phyloP scores from a whole-genome alignment of 2,329 filamentous ascomycete species.

The Cordyceps cateniannulata region DNA sequence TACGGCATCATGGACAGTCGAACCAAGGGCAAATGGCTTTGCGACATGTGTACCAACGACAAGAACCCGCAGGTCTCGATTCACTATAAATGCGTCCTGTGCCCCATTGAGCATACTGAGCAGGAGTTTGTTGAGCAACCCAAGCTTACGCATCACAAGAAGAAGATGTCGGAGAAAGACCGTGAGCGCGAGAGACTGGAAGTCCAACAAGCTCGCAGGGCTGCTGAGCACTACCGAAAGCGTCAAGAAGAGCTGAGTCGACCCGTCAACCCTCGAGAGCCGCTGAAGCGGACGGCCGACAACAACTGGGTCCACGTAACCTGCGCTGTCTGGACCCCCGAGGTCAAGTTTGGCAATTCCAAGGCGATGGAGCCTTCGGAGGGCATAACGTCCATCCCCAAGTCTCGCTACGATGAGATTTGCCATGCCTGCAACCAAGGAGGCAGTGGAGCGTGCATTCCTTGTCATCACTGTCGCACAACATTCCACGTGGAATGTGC shows the following conservation, averaged over 20 bases:
- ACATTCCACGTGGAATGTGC: slow-evolving; percentile 84
- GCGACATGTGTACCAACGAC: slow-evolving; percentile 94
- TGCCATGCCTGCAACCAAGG: slow-evolving; percentile 80
- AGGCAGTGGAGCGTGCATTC: slow-evolving; percentile 66
- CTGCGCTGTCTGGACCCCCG: slow-evolving; percentile 85
- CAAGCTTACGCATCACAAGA: slow-evolving; percentile 52
- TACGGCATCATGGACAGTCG: slow-evolving; percentile 77
- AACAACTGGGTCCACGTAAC: slow-evolving; percentile 98
- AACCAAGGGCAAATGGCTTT: slow-evolving; percentile 76
- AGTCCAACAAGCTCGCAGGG: slow-evolving; percentile 73
- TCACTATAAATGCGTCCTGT: slow-evolving; percentile 87
- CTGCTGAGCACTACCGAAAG: slow-evolving; percentile 74
- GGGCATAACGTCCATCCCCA: slow-evolving; percentile 77
- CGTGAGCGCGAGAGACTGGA: slow-evolving; percentile 82
- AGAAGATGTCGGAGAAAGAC: slow-evolving; percentile 85
- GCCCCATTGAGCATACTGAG: slow-evolving; percentile 73
- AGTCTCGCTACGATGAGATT: slow-evolving; percentile 63
- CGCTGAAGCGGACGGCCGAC: slow-evolving; percentile 86
- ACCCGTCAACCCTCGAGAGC: slow-evolving; percentile 77
- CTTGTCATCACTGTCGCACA: slow-evolving; percentile 67
- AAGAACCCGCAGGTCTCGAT: slow-evolving; percentile 90
- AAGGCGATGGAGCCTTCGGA: slow-evolving; percentile 79
- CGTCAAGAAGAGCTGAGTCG: slow-evolving; percentile 79
- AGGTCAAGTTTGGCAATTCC: slow-evolving; percentile 87
- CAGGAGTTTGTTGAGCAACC: slow-evolving; percentile 76